Base-by-base conservation (phyloP, 2,329 filamentous ascomycete species). In the Achaetomium macrosporum region DNA sequence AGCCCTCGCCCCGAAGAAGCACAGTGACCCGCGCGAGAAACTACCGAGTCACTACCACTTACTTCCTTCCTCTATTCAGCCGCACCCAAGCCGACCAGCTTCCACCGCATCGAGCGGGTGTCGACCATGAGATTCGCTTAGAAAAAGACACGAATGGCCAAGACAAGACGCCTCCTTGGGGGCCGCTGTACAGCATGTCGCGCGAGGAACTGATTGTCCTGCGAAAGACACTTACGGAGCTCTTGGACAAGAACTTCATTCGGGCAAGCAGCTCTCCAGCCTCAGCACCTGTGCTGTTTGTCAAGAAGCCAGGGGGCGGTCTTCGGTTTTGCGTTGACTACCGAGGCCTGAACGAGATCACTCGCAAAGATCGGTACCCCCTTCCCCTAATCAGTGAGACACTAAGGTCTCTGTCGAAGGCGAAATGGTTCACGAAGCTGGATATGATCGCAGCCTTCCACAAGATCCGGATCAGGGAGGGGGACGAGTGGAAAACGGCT, bases 401-500 rank as follows among this genome's bases (percentile, higher is more conserved):
- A 15, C 15, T 50, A 1, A 5, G 20, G 8, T 44, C 25, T 12
- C 17, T 50, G 2, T 41, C 33, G 0, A 45, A 45, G 16, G 41
- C 42, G 1, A 39, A 40, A n/a, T 45, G 7, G 25, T 42, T 47
- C 10, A 45, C 25, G 15, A 51, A 51, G 37, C 30, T 51, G 8
- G 41, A 50, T 33, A 15, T 50, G 5, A 39, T 31, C n/a, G 20
- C 33, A 3, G 41, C 35, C 2, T 50, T 45, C 13, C 9, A 51
- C 29, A 20, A 35, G 2, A 46, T 51, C 17, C 17, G 36, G 3
- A 35, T 41, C 13, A 30, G 16, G 6, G 25, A 45, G 29, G 42
- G 42, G 20, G 47, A 69, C 17, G 47, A 68, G 57, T 68, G 53
- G 56, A 69, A 68, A 46, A 70, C 50, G 6, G 57, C 51, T 3